These are phyloP conservation scores for Fusarium metavorans DNA, from an alignment of 2,329 filamentous ascomycete genomes.

Conservation along the genomic window DNA sequence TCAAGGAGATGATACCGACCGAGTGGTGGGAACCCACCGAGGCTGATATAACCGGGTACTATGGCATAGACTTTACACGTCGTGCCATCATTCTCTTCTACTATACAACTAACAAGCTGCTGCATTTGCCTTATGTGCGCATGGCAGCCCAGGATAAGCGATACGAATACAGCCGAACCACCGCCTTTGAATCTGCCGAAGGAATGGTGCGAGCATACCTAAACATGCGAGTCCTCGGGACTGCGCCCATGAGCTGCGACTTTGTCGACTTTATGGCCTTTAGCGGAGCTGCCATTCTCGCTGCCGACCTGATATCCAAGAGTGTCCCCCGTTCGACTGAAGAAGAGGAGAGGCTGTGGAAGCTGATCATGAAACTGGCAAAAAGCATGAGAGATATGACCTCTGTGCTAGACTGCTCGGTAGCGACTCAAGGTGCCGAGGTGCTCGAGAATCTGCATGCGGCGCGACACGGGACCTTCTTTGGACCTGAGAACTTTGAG, in stretches of 20 bases:
- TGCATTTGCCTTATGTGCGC: constrained; percentile 62
- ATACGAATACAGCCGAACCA: constrained; percentile 53
- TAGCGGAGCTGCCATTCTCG: constrained; percentile 57
- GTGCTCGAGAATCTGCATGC: constrained; percentile 17
- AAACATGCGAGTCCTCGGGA: constrained; percentile 41
- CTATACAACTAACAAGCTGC: constrained; percentile 51
- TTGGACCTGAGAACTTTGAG: background rate
- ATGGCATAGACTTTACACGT: constrained; percentile 26
- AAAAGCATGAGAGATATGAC: background rate
- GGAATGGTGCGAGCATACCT: constrained; percentile 54
- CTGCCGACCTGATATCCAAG: constrained; percentile 54
- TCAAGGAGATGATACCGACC: constrained; percentile 47
- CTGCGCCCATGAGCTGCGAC: constrained; percentile 50
- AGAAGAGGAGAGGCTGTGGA: constrained; percentile 15
- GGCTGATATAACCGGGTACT: background rate
- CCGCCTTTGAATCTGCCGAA: constrained; percentile 56
- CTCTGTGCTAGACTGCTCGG: background rate
- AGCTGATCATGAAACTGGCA: background rate
- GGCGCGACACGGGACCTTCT: constrained; percentile 6
- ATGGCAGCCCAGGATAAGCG: constrained; percentile 50
- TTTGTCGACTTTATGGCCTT: constrained; percentile 62
- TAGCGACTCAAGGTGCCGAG: constrained; percentile 10
- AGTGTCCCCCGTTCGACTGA: background rate
- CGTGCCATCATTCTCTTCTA: constrained; percentile 54
- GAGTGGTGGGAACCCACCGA: constrained; percentile 12